Conservation (phyloP, 2,329 filamentous ascomycete species). For the Pseudogymnoascus sp. region DNA sequence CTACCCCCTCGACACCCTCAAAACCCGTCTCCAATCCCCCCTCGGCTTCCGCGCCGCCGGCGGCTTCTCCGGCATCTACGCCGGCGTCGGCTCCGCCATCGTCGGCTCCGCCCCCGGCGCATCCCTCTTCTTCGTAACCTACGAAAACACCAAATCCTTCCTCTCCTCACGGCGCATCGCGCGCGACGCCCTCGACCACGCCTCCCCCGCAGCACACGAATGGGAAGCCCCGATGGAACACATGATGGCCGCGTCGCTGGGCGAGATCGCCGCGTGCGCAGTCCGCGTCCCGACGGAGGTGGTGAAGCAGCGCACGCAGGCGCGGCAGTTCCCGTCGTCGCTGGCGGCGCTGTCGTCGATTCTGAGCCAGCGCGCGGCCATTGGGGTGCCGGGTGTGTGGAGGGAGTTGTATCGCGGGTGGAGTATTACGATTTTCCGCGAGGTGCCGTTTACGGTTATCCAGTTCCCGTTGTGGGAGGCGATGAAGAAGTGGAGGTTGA, state of each 20-base stretch:
- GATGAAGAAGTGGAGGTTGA: constrained; percentile 67
- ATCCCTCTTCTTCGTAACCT: constrained; percentile 95
- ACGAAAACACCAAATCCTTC: constrained; percentile 66
- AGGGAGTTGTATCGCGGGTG: constrained; percentile 86
- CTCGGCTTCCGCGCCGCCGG: constrained; percentile 73
- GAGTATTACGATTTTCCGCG: constrained; percentile 85
- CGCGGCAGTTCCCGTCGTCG: constrained; percentile 69
- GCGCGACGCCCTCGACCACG: constrained; percentile 29
- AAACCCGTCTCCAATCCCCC: constrained; percentile 88
- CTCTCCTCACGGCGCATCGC: constrained; percentile 34
- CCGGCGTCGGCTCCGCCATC: constrained; percentile 80
- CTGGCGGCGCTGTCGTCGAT: constrained; percentile 65
- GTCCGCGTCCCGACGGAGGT: constrained; percentile 94
- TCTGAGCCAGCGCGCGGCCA: constrained; percentile 40
- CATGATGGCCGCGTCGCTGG: constrained; percentile 78
- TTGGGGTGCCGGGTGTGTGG: constrained; percentile 57
- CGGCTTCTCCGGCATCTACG: constrained; percentile 88
- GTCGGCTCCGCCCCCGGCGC: constrained; percentile 90
- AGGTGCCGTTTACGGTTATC: constrained; percentile 94
- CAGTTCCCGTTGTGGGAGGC: constrained; percentile 97
- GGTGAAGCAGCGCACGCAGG: constrained; percentile 93
- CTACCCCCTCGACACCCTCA: constrained; percentile 96
- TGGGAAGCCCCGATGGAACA: constrained; percentile 47
- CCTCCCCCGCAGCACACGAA: constrained; percentile 28
- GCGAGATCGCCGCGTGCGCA: constrained; percentile 87